Base-by-base conservation (phyloP, 202 grass and related monocot species). In the Dendrocalamus latiflorus region DNA sequence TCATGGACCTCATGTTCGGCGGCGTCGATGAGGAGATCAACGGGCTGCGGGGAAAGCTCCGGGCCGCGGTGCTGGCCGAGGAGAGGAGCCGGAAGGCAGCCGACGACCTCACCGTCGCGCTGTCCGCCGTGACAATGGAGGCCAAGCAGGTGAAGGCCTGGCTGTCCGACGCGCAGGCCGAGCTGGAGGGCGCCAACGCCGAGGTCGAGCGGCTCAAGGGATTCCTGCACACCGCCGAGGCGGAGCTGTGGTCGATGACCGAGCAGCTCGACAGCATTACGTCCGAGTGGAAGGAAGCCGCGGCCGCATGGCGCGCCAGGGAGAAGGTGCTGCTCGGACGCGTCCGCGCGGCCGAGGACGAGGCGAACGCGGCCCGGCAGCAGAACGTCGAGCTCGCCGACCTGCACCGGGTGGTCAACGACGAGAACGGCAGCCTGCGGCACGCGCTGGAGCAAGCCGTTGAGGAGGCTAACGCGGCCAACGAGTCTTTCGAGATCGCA, bases 61-160 rank as follows among this genome's bases (percentile, higher is more conserved):
- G 84, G n/a, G 43, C 68, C 5, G 72, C 82, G 3, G 10, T 44
- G 56, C 76, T 85, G 85, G 93, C 73, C 0, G 95, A 95, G 78
- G 90, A 93, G 76, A 84, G 83, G 18, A 91, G 87, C 85, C 68
- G 90, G 30, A 91, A 85, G 74, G 89, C 89, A 1, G 84, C 87
- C 22, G 89, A 90, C 66, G 95, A 93, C 57, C 84, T 95, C 14
- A 56, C 90, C 0, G 72, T 81, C 10, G 90, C 92, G 67, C 81
- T 98, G 14, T 93, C 90, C 24, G 92, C 93, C 24, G 95, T 98
- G 39, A 88, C 86, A 57, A 82, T 81, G 44, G 92, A 98, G 87
- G 81, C 86, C 44, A 93, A 83, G 67, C 90, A 91, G 77, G 82
- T 87, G 6, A 98, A 95, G 72, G 56, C 63, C 6, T 86, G 82